Base-by-base conservation (phyloP, 805 yeast genomes). In the Lipomyces orientalis region DNA sequence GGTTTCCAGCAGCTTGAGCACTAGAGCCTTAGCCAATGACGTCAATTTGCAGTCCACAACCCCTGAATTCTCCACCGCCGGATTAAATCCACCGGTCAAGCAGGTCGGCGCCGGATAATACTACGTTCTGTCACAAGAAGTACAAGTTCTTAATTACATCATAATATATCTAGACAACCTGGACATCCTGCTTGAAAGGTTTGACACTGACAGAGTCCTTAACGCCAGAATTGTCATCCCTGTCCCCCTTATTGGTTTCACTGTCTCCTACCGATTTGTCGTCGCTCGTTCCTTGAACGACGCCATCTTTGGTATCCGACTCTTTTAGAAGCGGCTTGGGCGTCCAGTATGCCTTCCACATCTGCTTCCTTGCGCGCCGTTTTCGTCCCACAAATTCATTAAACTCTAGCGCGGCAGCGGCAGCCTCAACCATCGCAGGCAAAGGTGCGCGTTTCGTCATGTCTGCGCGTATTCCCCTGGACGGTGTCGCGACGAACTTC, bases 341-440 rank as follows among this genome's bases (percentile, higher is more conserved):
- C 33, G 55, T n/a, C 82, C 82, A 80, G 71, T 73, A 79, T 37
- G 68, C 64, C 33, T 71, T 64, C 81, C 81, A 80, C 64, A 71
- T 66, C 56, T 66, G 62, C 22, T 67, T 61, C 31, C 82, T 74
- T 54, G 62, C 61, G n/a, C 58, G 51, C n/a, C 81, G 75, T 65
- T 72, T 73, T n/a, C 31, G 54, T 37, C 73, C 73, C 22, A 79
- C 60, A 57, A 70, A 76, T 60, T 72, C 70, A 62, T 73, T 71
- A 66, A 74, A 76, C 61, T 73, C 75, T 29, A 70, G 54, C 12
- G 71, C 75, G 35, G 70, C 46, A 22, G 74, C 71, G 33, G 75
- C 71, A 14, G 74, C 71, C 55, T 75, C 77, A 4, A 69, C 66
- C 35, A 70, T 63, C 1, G 71, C 59, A 19, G 59, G 56, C 39